These are phyloP conservation scores for Vigna unguiculata DNA, from an alignment of 306 rosid genomes.

Conservation along the genomic window DNA sequence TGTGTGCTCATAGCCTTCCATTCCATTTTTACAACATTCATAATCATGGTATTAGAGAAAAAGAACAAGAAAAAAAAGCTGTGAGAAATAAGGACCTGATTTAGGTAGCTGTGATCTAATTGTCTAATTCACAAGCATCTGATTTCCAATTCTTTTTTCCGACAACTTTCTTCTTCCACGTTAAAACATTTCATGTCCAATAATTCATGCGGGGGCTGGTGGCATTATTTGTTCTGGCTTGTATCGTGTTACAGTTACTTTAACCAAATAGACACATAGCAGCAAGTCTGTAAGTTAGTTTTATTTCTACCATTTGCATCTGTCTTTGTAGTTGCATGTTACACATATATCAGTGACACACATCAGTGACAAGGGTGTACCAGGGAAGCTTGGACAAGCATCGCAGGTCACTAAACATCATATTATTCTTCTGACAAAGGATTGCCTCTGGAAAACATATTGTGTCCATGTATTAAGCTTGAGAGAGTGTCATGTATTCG, in stretches of 20 bases:
- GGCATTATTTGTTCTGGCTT: constrained; percentile 26
- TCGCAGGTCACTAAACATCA: constrained; percentile 6
- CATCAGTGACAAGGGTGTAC: constrained; percentile 21
- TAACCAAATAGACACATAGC: constrained; percentile 30
- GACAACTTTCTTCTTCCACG: constrained; percentile 5
- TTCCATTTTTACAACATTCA: constrained; percentile 10
- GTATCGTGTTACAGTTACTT: constrained; percentile 37
- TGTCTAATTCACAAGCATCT: constrained; percentile 45
- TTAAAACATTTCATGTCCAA: constrained; percentile 31
- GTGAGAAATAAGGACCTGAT: constrained; percentile 42
- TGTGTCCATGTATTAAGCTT: constrained; percentile 13
- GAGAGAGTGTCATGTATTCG: constrained; percentile 12
- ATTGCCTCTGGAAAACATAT: not conserved
- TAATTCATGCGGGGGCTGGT: constrained; percentile 33
- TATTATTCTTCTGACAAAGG: not conserved
- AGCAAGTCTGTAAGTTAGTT: not conserved
- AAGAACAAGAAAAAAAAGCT: not conserved
- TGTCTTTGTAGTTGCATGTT: constrained; percentile 37
- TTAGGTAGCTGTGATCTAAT: constrained; percentile 50
- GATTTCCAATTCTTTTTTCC: constrained; percentile 46
- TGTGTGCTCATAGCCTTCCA: constrained; percentile 62
- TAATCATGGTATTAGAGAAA: not conserved
- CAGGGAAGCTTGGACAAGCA: constrained; percentile 27
- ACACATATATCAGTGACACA: constrained; percentile 5
- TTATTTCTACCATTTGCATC: constrained; percentile 21